phyloP scores from a whole-genome alignment of 2,329 filamentous ascomycete genomes.

The Trichoderma koningii region DNA sequence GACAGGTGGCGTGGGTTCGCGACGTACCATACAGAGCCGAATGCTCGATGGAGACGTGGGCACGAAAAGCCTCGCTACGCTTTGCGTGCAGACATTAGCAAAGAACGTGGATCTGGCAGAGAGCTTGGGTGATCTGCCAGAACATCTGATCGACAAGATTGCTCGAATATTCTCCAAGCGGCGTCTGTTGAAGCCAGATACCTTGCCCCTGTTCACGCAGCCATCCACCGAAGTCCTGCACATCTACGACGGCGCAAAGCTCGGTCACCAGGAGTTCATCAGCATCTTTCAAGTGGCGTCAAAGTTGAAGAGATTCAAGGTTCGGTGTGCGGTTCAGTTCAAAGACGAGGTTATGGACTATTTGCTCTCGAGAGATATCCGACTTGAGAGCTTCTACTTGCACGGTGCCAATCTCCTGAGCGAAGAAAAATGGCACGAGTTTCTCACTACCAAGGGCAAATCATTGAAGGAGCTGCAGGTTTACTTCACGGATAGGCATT shows the following conservation, averaged over 20 bases:
- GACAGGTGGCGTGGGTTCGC: conserved; percentile 58
- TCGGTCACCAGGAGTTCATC: conserved; percentile 75
- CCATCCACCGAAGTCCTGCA: conserved; percentile 53
- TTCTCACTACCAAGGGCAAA: conserved; percentile 66
- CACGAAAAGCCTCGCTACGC: conserved; percentile 66
- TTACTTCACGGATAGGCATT: conserved; percentile 80
- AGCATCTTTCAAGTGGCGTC: conserved; percentile 78
- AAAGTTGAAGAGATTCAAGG: conserved; percentile 67
- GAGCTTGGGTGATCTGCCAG: conserved; percentile 61
- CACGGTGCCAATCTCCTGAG: conserved; percentile 83
- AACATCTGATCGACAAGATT: conserved; percentile 58
- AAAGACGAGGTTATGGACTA: conserved; percentile 84
- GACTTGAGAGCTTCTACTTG: conserved; percentile 73
- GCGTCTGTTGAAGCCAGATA: conserved; percentile 56
- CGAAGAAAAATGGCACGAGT: conserved; percentile 71
- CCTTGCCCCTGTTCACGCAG: conserved; percentile 59
- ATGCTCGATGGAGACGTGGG: conserved; percentile 76
- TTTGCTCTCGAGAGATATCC: conserved; percentile 69
- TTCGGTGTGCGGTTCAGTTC: conserved; percentile 87
- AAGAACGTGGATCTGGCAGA: conserved; percentile 65
- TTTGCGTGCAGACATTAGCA: conserved; percentile 64
- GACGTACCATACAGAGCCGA: conserved; percentile 79
- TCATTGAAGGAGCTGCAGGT: conserved; percentile 71
- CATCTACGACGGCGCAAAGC: conserved; percentile 62
- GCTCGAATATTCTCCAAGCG: conserved; percentile 62